Conservation (phyloP, 2,329 filamentous ascomycete species). For the Cladosporium phlei region DNA sequence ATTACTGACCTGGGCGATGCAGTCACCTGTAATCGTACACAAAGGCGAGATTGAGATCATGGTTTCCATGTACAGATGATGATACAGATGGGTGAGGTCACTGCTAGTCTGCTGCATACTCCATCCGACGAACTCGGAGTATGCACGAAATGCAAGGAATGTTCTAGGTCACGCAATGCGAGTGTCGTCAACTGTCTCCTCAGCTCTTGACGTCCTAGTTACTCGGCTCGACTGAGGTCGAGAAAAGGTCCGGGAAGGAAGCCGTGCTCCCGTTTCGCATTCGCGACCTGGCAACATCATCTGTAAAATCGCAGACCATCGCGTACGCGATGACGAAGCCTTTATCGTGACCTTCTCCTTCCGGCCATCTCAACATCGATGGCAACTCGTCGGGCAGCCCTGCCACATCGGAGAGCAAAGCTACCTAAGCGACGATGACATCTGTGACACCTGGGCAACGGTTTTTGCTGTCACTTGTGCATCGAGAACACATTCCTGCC, state of each 20-base stretch:
- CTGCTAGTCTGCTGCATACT: no score
- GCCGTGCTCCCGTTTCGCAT: constrained; percentile 6
- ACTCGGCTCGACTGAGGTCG: no score
- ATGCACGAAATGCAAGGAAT: no score
- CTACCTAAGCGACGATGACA: neutral
- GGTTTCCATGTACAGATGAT: no score
- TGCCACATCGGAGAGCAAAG: neutral
- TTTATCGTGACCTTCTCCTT: neutral
- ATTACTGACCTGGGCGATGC: no score
- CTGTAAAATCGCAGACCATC: neutral
- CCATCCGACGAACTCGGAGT: no score
- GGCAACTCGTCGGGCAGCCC: neutral
- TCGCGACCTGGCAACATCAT: neutral
- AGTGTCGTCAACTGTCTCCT: no score
- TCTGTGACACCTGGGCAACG: constrained; percentile 3
- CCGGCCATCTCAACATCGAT: constrained; percentile 1
- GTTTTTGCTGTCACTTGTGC: constrained; percentile 9
- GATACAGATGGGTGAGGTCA: no score
- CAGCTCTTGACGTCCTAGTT: no score
- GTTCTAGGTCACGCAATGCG: no score
- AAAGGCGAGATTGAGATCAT: no score
- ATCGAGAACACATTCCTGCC: constrained; percentile 7
- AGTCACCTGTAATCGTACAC: no score
- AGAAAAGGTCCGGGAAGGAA: constrained; percentile 11
- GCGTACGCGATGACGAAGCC: neutral